Evolutionary conservation across 495 filamentous ascomycete species (phyloP).

Genomic region (Neurospora discreta): DNA sequence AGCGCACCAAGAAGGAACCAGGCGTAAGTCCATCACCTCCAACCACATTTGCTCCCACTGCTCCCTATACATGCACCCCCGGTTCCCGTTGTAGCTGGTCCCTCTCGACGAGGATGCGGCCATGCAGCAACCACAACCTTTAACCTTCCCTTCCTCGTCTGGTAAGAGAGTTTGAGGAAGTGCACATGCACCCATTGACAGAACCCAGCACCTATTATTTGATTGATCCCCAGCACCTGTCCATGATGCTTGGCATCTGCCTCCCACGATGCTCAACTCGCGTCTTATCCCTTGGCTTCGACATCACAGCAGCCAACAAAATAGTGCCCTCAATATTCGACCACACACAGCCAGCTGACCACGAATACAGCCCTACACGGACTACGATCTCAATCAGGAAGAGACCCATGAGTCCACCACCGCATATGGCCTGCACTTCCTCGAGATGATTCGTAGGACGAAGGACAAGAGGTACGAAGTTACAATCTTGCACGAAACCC

Average conservation of each 20-base stretch:
- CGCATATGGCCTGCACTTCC: constrained; percentile 50
- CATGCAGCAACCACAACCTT: neutral
- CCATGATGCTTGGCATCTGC: neutral
- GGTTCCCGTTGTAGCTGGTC: neutral
- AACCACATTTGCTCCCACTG: neutral
- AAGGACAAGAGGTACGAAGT: constrained; percentile 57
- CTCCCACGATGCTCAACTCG: neutral
- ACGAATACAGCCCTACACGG: constrained; percentile 12
- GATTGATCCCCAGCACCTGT: neutral
- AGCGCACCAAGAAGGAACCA: constrained; percentile 41
- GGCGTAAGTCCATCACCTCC: constrained; percentile 16
- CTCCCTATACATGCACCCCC: neutral
- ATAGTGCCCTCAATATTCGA: neutral
- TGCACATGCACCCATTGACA: neutral
- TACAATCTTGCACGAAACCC: neutral
- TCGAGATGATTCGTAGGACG: constrained; percentile 53
- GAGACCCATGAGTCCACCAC: constrained; percentile 56
- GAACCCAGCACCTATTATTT: neutral
- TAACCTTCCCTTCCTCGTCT: neutral
- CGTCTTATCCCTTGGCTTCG: neutral
- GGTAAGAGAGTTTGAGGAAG: neutral
- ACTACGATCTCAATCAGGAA: constrained; percentile 30
- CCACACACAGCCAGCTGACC: constrained; percentile 4
- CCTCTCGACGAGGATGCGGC: neutral
- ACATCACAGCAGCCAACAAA: neutral